Evolutionary conservation across 2,329 filamentous ascomycete genomes (phyloP).

Genomic region (Alternaria sp.): DNA sequence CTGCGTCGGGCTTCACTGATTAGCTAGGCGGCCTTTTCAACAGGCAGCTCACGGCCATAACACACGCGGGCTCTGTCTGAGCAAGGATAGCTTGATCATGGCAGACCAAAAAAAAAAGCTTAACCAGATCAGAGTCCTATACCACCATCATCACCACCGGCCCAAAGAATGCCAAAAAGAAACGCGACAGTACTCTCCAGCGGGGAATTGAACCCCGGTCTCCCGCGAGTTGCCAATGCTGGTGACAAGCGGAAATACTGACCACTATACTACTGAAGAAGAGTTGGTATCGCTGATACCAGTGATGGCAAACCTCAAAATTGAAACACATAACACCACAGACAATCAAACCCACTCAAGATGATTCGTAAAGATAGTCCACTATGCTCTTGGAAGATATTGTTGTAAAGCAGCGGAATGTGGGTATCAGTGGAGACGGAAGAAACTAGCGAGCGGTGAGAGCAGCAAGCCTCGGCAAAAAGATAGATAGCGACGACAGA

Average conservation of each 20-base stretch:
- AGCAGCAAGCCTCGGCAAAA: neutral
- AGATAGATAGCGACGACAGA: neutral
- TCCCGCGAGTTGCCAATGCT: neutral
- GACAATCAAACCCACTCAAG: neutral
- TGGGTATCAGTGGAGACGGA: neutral
- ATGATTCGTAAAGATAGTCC: neutral
- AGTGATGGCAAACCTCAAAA: neutral
- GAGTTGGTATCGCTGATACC: neutral
- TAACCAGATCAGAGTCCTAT: neutral
- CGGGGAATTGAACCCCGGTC: constrained; percentile 1
- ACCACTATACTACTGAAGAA: constrained; percentile 5
- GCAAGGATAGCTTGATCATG: too few relatives aligned
- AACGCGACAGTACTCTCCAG: neutral
- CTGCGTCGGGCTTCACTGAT: neutral
- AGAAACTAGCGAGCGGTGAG: constrained; percentile 1
- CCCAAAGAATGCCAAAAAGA: neutral
- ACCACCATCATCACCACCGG: neutral
- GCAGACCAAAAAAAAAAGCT: neutral
- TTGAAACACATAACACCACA: too few relatives aligned
- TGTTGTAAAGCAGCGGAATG: neutral
- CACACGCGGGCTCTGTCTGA: too few relatives aligned
- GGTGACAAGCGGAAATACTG: constrained; percentile 2
- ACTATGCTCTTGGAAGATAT: neutral
- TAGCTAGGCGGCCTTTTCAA: too few relatives aligned
- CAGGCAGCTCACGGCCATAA: too few relatives aligned